phyloP scores from a whole-genome alignment of 2,329 filamentous ascomycete species.

The Aspergillus caelatus region DNA sequence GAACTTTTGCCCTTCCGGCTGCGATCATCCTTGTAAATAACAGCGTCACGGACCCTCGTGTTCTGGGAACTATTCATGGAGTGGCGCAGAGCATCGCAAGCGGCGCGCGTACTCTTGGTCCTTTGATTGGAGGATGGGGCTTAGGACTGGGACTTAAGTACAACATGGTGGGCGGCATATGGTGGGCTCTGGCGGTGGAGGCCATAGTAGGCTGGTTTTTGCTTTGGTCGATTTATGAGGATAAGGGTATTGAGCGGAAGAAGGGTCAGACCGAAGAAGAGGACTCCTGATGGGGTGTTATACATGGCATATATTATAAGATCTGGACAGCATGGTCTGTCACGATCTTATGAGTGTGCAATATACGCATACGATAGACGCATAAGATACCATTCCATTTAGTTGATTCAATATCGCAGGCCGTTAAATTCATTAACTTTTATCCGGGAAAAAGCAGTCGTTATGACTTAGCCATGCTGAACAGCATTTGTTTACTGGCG shows the following conservation, averaged over 20 bases:
- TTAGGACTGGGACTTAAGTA: constrained; percentile 56
- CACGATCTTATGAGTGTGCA: constrained; percentile 5
- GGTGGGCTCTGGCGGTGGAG: constrained; percentile 60
- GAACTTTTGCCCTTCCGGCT: constrained; percentile 68
- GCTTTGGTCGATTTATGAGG: constrained; percentile 66
- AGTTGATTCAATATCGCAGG: not conserved
- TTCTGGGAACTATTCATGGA: constrained; percentile 62
- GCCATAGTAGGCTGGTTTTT: constrained; percentile 60
- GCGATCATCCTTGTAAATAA: constrained; percentile 65
- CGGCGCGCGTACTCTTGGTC: constrained; percentile 59
- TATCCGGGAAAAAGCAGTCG: not conserved
- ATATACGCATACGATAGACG: not conserved
- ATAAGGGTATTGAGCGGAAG: constrained; percentile 60
- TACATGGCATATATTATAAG: not conserved
- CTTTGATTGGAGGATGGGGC: constrained; percentile 57
- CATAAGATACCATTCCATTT: not conserved
- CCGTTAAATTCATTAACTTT: not conserved
- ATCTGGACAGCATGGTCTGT: not conserved
- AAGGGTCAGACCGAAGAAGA: constrained; percentile 22
- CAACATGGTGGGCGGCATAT: constrained; percentile 59
- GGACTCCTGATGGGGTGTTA: not conserved
- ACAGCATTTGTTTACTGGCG: not conserved
- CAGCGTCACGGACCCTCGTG: constrained; percentile 57
- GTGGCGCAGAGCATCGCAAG: constrained; percentile 60
- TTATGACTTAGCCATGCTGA: not conserved